phyloP scores from a whole-genome alignment of 345 rosid genomes.

The Pugionium dolabratum region DNA sequence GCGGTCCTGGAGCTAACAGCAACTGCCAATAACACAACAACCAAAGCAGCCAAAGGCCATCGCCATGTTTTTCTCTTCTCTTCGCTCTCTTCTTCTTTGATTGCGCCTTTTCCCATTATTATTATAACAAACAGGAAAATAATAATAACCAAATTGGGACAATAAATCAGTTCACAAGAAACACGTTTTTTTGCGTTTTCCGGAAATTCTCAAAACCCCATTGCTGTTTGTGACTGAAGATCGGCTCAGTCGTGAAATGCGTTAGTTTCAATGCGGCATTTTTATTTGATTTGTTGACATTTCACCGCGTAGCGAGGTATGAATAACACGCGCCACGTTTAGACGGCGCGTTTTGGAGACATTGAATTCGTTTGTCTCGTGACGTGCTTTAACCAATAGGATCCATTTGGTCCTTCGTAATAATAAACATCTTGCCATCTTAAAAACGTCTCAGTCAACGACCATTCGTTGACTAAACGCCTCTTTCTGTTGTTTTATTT shows the following conservation, averaged over 20 bases:
- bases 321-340: slow-evolving; percentile 20
- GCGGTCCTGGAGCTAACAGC: slow-evolving; percentile 47
- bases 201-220: slow-evolving; percentile 1
- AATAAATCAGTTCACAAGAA: slow-evolving; percentile 7
- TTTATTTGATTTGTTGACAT: slow-evolving; percentile 31
- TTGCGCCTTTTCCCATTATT: slow-evolving; percentile 43
- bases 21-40: slow-evolving; percentile 51
- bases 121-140: neutral
- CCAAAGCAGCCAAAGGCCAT: slow-evolving; percentile 51
- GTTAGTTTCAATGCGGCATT: slow-evolving; percentile 24
- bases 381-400: slow-evolving; percentile 50
- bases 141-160: neutral
- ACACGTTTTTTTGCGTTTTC: slow-evolving; percentile 26
- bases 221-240: slow-evolving; percentile 28
- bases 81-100: slow-evolving; percentile 35
- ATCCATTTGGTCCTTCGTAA: slow-evolving; percentile 17
- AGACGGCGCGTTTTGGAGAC: slow-evolving; percentile 30
- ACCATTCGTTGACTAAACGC: slow-evolving; percentile 3
- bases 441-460: slow-evolving; percentile 27
- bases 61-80: slow-evolving; percentile 41
- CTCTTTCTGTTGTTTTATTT: too few relatives aligned
- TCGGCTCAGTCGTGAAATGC: slow-evolving; percentile 19
- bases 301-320: slow-evolving; percentile 24
- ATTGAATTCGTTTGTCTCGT: slow-evolving; percentile 27
- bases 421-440: slow-evolving; percentile 30